Conservation (phyloP, 768 basidiomycete species). For the Calocera viscosa region DNA sequence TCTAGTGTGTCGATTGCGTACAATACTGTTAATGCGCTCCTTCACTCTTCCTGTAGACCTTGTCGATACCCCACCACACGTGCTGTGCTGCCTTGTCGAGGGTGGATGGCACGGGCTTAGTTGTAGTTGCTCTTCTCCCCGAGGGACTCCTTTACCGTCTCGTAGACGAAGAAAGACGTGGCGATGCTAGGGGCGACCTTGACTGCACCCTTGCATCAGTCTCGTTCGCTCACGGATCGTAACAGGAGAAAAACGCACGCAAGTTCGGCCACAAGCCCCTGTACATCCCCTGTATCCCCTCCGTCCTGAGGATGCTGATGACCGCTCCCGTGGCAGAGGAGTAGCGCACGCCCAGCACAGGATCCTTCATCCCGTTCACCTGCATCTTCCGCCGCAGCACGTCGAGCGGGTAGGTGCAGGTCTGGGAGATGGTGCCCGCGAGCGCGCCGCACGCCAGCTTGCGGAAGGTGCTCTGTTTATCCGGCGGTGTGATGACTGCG, state of each 20-base stretch:
- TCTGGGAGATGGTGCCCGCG: constrained; percentile 83
- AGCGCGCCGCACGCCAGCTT: constrained; percentile 79
- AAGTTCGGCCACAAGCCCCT: constrained; percentile 82
- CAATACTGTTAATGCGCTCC: neutral
- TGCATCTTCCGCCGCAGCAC: constrained; percentile 94
- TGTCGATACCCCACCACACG: too few relatives aligned
- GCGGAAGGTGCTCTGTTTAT: constrained; percentile 49
- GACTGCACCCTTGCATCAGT: constrained; percentile 34
- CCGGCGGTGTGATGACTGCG: constrained; percentile 60
- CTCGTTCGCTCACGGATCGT: neutral
- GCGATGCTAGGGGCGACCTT: constrained; percentile 88
- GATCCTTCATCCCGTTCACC: constrained; percentile 62
- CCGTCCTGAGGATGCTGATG: constrained; percentile 49
- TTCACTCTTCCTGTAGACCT: neutral
- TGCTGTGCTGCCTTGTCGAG: too few relatives aligned
- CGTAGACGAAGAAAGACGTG: constrained; percentile 28
- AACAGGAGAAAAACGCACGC: constrained; percentile 38
- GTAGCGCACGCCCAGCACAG: constrained; percentile 50
- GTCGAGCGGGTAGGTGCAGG: constrained; percentile 91
- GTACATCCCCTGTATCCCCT: constrained; percentile 70
- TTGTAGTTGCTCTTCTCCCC: neutral
- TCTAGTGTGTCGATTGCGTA: neutral
- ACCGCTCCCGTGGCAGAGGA: constrained; percentile 72
- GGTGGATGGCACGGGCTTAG: neutral
- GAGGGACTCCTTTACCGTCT: constrained; percentile 12